Percentiles rank a stretch among this genome's conserved stretches.
Conservation (phyloP, 192 early-diverging fungal species). For the Allomyces macrogynus region DNA sequence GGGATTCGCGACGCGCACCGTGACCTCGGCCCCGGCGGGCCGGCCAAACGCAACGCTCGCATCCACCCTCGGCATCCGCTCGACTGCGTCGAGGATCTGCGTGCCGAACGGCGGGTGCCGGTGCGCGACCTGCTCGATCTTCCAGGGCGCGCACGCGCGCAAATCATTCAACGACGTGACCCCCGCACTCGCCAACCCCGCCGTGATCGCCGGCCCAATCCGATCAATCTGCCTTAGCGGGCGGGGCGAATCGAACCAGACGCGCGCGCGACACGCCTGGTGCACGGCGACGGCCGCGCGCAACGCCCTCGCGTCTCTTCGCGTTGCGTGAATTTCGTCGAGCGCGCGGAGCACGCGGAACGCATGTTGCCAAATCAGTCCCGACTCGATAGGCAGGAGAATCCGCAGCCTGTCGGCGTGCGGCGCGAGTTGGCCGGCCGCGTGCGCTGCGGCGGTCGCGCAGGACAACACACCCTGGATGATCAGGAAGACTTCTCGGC, state of each 20-base stretch:
- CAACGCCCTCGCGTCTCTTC: neutral
- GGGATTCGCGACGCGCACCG: neutral
- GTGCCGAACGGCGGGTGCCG: slow-evolving; percentile 42
- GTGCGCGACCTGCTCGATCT: slow-evolving; percentile 31
- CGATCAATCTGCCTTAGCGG: slow-evolving; percentile 36
- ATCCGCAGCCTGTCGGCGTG: too few species aligned
- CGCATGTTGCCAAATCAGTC: too few species aligned
- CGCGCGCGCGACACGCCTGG: slow-evolving; percentile 18
- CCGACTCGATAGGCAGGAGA: too few species aligned
- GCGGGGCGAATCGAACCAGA: slow-evolving; percentile 20
- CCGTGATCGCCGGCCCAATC: slow-evolving; percentile 28
- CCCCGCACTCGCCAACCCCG: slow-evolving; percentile 19
- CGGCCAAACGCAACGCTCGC: neutral
- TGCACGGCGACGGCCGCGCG: slow-evolving; percentile 5
- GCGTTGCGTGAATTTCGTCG: neutral
- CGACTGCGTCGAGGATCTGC: slow-evolving; percentile 11
- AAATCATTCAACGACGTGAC: slow-evolving; percentile 22
- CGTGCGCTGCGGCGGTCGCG: too few species aligned
- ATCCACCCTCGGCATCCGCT: neutral
- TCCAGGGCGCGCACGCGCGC: slow-evolving; percentile 10
- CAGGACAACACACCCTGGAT: neutral
- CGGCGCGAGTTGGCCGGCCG: too few species aligned
- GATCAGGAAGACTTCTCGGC: neutral
- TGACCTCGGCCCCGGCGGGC: neutral
- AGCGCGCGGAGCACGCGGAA: too few species aligned